Base-by-base conservation (phyloP, 805 yeast species). In the Debaryomyces hansenii region DNA sequence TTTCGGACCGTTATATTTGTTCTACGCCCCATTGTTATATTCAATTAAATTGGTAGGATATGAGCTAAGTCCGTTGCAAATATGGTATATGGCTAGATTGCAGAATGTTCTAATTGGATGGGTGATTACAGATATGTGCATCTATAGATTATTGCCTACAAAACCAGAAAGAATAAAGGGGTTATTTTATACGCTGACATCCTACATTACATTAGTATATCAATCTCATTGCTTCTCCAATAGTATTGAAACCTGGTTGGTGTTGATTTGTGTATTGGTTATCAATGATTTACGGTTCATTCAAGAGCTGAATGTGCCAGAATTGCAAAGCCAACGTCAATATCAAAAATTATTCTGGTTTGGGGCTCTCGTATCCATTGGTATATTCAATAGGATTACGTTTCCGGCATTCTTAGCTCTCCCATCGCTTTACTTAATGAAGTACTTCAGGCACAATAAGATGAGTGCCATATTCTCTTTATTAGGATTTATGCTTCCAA, bases 171-270 rank as follows among this genome's bases (percentile, higher is more conserved):
- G 78, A 24, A 62, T 74, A 18, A 67, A 74, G 57, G 79, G 81
- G 1, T 55, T 76, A 2, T 72, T 76, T 44, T 78, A 80, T 51
- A 65, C 69, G n/a, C 75, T 71, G 66, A 73, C 83, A 0, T 76
- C 82, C 4, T 92, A 87, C 58, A 76, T 90, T 28, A 84, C 96
- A 0, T 74, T 89, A 70, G 80, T 84, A 0, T 84, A 84, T 56
- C 98, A 94, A 60, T 74, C 88, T 0, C 97, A 90, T 60, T 83
- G 95, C 0, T 87, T 94, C 56, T 87, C 96, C n/a, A 94, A 94
- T 60, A 80, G 90, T 18, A 58, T 88, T 1, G 99, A 94, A 62
- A 85, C 87, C 33, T 62, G 67, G 45, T 60, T 85, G 36, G 67
- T 86, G 8, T 54, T 84, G 16, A 60, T 78, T 53, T 60, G 74